Percentiles rank a stretch among this genome's conserved stretches.
phyloP scores from a whole-genome alignment of 768 basidiomycete species.

The Lentinula detonsa region DNA sequence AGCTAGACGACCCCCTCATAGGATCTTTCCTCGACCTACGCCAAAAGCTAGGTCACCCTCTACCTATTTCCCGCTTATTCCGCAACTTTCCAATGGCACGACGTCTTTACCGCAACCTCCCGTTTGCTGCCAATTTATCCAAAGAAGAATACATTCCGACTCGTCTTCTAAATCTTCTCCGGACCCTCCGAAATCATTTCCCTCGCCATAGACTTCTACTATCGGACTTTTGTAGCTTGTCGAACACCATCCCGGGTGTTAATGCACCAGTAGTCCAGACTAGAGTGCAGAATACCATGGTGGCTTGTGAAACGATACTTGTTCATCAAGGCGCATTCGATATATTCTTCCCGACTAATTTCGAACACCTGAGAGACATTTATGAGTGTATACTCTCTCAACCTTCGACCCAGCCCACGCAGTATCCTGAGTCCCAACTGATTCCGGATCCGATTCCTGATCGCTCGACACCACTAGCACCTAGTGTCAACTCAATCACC shows the following conservation, averaged over 20 bases:
- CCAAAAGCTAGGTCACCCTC: slow-evolving; percentile 47
- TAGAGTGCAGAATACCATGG: slow-evolving; percentile 73
- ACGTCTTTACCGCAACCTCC: slow-evolving; percentile 60
- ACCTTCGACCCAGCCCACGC: slow-evolving; percentile 25
- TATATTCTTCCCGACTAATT: slow-evolving; percentile 97
- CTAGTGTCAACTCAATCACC: slow-evolving; percentile 41
- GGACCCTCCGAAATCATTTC: slow-evolving; percentile 75
- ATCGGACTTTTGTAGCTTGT: slow-evolving; percentile 86
- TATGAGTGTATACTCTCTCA: slow-evolving; percentile 79
- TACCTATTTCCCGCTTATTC: slow-evolving; percentile 51
- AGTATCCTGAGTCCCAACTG: neutral
- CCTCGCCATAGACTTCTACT: slow-evolving; percentile 92
- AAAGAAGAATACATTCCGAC: slow-evolving; percentile 90
- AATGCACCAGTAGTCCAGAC: slow-evolving; percentile 95
- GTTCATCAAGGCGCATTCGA: slow-evolving; percentile 97
- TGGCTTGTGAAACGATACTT: slow-evolving; percentile 85
- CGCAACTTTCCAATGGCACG: slow-evolving; percentile 52
- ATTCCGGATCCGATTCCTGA: slow-evolving; percentile 23
- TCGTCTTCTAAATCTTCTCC: slow-evolving; percentile 78
- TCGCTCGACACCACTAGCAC: slow-evolving; percentile 48
- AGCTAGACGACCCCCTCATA: slow-evolving; percentile 82
- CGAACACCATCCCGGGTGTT: slow-evolving; percentile 74
- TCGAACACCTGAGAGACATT: slow-evolving; percentile 79
- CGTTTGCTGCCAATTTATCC: slow-evolving; percentile 89
- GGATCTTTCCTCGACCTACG: slow-evolving; percentile 71